Conservation (phyloP, 2,329 filamentous ascomycete genomes). For the Aspergillus vadensis region DNA sequence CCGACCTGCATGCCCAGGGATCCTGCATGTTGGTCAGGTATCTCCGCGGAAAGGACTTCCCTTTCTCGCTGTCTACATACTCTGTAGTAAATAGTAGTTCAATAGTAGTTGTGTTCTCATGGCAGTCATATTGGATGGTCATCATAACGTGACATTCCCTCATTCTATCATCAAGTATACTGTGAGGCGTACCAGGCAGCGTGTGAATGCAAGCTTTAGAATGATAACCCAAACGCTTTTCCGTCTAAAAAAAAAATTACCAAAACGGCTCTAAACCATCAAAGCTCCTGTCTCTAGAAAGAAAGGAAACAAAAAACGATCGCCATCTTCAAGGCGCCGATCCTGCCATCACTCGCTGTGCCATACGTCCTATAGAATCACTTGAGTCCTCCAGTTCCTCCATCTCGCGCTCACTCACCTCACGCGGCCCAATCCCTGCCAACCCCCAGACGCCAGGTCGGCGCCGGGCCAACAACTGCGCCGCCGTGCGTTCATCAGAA, state of each 20-base stretch:
- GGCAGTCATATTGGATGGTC: neutral
- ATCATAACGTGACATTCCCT: neutral
- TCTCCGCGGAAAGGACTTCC: slow-evolving; percentile 1
- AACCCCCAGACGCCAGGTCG: slow-evolving; percentile 46
- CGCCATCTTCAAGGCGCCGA: slow-evolving; percentile 28
- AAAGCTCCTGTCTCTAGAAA: neutral
- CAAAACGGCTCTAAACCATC: neutral
- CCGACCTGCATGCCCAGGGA: neutral
- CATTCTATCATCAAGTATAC: neutral
- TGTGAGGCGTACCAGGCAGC: neutral
- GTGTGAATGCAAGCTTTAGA: neutral
- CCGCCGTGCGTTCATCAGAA: slow-evolving; percentile 57
- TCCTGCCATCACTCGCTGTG: slow-evolving; percentile 25
- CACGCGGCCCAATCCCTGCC: slow-evolving; percentile 42
- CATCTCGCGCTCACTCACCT: slow-evolving; percentile 28
- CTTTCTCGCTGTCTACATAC: neutral
- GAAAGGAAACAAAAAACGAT: neutral
- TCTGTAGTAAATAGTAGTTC: no score
- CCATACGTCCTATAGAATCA: slow-evolving; percentile 6
- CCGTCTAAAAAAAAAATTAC: neutral
- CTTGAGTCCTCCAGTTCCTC: slow-evolving; percentile 18
- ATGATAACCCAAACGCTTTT: neutral
- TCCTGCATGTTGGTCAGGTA: neutral
- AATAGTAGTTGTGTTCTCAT: no score
- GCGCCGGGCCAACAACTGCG: slow-evolving; percentile 51